Percentiles rank a stretch among this genome's conserved stretches.
Conservation (phyloP, 768 basidiomycete genomes). For the Pholiota conissans region DNA sequence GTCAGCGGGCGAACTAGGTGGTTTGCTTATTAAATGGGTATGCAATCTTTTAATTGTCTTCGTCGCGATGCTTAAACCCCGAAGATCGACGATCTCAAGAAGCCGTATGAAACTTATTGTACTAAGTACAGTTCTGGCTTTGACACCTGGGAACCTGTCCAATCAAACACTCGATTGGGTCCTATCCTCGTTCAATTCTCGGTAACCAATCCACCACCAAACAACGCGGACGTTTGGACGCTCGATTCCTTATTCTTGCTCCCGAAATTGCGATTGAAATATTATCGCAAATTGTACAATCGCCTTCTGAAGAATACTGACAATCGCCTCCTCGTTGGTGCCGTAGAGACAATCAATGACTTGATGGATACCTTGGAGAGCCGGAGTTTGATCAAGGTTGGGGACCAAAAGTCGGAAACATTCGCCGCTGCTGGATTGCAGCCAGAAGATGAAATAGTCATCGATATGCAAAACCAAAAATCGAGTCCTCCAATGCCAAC, state of each 20-base stretch:
- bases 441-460: slow-evolving; percentile 56
- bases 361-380: slow-evolving; percentile 70
- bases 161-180: slow-evolving; percentile 69
- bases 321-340: slow-evolving; percentile 75
- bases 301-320: slow-evolving; percentile 89
- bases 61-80: slow-evolving; percentile 15
- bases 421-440: slow-evolving; percentile 26
- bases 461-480: slow-evolving; percentile 49
- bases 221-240: slow-evolving; percentile 64
- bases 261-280: slow-evolving; percentile 81
- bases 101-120: slow-evolving; percentile 83
- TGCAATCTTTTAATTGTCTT: slow-evolving; percentile 26
- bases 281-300: slow-evolving; percentile 90
- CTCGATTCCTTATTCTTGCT: slow-evolving; percentile 87
- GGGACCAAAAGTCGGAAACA: slow-evolving; percentile 19
- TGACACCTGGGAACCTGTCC: slow-evolving; percentile 81
- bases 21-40: slow-evolving; percentile 97
- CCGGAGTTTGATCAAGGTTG: slow-evolving; percentile 56
- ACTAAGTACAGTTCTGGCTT: slow-evolving; percentile 74
- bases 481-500: slow-evolving; percentile 25
- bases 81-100: slow-evolving; percentile 90
- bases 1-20: slow-evolving; percentile 91
- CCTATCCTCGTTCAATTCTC: slow-evolving; percentile 73
- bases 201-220: slow-evolving; percentile 47
- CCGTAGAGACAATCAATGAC: slow-evolving; percentile 76